Conservation (phyloP, 768 basidiomycete species). For the Lactifluus volemus region DNA sequence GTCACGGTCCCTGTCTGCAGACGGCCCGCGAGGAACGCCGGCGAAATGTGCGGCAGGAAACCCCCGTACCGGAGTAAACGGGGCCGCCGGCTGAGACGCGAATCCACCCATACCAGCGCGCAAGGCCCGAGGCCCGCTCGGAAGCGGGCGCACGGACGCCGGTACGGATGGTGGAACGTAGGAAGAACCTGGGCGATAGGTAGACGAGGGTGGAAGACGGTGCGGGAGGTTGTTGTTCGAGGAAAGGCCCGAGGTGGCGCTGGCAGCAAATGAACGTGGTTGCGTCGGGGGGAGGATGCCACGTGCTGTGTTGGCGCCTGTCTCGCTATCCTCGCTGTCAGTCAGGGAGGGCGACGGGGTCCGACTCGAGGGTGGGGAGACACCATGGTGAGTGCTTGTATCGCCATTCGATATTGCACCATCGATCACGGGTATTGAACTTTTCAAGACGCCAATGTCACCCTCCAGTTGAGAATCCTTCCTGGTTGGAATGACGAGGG, state of each 20-base stretch:
- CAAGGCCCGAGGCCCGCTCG: constrained; percentile 19
- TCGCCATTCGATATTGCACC: constrained; percentile 3
- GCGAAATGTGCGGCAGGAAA: constrained; percentile 8
- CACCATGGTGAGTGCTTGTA: not conserved
- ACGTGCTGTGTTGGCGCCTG: not conserved
- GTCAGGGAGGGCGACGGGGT: constrained; percentile 6
- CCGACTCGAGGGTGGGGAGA: constrained; percentile 3
- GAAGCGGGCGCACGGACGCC: constrained; percentile 14
- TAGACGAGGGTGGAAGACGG: constrained; percentile 15
- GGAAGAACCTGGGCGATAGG: constrained; percentile 13
- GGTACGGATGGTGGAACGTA: constrained; percentile 14
- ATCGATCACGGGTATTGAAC: not conserved
- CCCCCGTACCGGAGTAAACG: not conserved
- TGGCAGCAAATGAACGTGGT: constrained; percentile 14
- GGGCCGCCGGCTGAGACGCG: not conserved
- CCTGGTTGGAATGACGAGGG: not conserved
- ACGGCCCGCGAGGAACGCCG: constrained; percentile 17
- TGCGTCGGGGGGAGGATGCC: constrained; percentile 10
- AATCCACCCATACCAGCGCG: constrained; percentile 11
- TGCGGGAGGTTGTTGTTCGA: not conserved
- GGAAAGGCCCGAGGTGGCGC: not conserved
- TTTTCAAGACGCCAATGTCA: not conserved
- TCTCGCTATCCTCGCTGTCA: constrained; percentile 18
- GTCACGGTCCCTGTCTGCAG: constrained; percentile 18
- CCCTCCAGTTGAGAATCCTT: not conserved